A percentile compares a stretch with the other conserved stretches of the same genome.
phyloP scores from a whole-genome alignment of 257 asterid species.

The Nicotiana sylvestris region DNA sequence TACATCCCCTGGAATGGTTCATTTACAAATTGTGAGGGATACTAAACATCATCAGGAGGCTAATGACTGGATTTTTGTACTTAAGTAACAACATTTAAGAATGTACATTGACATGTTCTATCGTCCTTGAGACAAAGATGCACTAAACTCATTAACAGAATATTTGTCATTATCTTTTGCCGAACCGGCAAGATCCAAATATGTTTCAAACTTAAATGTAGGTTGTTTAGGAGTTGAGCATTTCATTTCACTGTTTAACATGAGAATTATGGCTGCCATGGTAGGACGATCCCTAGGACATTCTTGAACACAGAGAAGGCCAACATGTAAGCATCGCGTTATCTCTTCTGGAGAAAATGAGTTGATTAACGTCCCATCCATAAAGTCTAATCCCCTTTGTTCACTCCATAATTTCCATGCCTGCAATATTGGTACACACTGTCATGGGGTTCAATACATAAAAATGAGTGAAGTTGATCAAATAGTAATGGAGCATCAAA shows the following conservation, averaged over 20 bases:
- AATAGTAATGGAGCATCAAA: background rate
- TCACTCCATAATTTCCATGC: slow-evolving; percentile 20
- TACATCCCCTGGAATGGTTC: background rate
- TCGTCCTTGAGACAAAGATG: slow-evolving; percentile 13
- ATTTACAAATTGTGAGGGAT: background rate
- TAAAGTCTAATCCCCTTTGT: background rate
- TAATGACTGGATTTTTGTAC: background rate
- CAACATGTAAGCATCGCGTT: slow-evolving; percentile 11
- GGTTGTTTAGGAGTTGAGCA: slow-evolving; percentile 21
- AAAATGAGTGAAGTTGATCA: background rate
- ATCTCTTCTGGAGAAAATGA: background rate
- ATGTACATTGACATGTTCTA: background rate
- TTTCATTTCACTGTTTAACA: slow-evolving; percentile 21
- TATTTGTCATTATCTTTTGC: background rate
- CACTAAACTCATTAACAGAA: background rate
- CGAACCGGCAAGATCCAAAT: background rate
- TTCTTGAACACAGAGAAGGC: slow-evolving; percentile 18
- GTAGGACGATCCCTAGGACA: slow-evolving; percentile 11
- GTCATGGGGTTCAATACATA: background rate
- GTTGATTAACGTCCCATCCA: background rate
- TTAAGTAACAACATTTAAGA: background rate
- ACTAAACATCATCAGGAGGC: background rate
- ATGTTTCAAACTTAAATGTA: slow-evolving; percentile 12
- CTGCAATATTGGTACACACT: background rate
- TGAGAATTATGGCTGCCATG: slow-evolving; percentile 9